Conservation (phyloP, 1,139 yeast genomes). For the Taphrina flavorubra region DNA sequence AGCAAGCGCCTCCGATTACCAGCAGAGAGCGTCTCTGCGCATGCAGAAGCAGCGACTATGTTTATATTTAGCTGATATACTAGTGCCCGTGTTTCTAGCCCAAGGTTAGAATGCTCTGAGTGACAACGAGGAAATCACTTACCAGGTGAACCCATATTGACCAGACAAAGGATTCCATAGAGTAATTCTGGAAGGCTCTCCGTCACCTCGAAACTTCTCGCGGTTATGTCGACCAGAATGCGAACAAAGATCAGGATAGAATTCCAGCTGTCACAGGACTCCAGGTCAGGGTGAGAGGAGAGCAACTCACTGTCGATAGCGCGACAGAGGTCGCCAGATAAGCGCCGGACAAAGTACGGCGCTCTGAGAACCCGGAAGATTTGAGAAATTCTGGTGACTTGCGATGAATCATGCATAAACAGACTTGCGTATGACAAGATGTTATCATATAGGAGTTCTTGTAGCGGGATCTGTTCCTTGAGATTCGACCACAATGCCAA, state of each 20-base stretch:
- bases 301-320: background rate
- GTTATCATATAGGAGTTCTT: background rate
- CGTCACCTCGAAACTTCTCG: background rate
- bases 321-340: constrained; percentile 1
- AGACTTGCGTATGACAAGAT: constrained; percentile 9
- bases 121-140: background rate
- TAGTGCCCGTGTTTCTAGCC: constrained; percentile 5
- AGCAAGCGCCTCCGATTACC: background rate
- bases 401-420: background rate
- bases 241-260: background rate
- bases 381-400: constrained; percentile 18
- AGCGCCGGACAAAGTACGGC: constrained; percentile 1
- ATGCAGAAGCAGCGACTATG: constrained; percentile 9
- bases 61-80: constrained; percentile 12
- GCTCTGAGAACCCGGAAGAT: constrained; percentile 3
- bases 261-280: constrained; percentile 3
- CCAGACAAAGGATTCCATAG: constrained; percentile 3
- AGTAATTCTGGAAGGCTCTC: constrained; percentile 16
- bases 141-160: constrained; percentile 18
- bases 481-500: background rate
- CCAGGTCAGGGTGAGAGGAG: background rate
- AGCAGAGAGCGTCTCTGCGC: background rate
- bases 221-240: constrained; percentile 12
- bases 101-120: background rate
- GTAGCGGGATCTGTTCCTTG: background rate